Evolutionary conservation across 2,329 filamentous ascomycete genomes (phyloP).

Genomic region (Didymosphaeria variabile): DNA sequence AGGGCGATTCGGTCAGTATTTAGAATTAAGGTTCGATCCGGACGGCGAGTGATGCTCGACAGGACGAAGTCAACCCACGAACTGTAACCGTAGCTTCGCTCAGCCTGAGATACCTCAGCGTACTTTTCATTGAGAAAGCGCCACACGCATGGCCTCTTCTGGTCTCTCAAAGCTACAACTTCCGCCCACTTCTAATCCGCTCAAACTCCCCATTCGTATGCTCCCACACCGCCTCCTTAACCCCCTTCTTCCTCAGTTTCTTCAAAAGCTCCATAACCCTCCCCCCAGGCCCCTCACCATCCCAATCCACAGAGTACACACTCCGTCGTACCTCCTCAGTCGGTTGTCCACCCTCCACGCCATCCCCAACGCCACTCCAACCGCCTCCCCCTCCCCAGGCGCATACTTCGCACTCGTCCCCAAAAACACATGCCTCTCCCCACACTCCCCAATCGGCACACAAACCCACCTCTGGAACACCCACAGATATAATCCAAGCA

Average conservation of each 20-base stretch:
- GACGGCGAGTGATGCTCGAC: too few species aligned
- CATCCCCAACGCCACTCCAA: not conserved
- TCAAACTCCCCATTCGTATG: slow-evolving; percentile 8
- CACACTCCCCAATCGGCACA: slow-evolving; percentile 25
- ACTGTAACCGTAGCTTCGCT: not conserved
- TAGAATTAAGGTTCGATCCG: too few species aligned
- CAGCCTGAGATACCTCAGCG: too few species aligned
- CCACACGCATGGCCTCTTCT: too few species aligned
- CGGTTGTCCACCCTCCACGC: not conserved
- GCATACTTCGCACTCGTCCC: slow-evolving; percentile 15
- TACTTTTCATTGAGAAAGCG: too few species aligned
- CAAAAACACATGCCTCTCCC: slow-evolving; percentile 14
- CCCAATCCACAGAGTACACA: slow-evolving; percentile 39
- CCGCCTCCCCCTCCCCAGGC: slow-evolving; percentile 4
- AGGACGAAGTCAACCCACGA: too few species aligned
- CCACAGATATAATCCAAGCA: not conserved
- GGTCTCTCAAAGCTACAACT: not conserved
- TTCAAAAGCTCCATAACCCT: not conserved
- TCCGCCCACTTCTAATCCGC: not conserved
- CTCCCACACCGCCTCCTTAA: slow-evolving; percentile 12
- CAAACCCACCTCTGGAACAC: slow-evolving; percentile 6
- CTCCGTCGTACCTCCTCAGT: slow-evolving; percentile 18
- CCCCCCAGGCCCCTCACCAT: slow-evolving; percentile 11
- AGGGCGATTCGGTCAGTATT: too few species aligned
- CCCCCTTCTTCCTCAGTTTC: slow-evolving; percentile 2